These are phyloP conservation scores for Evernia prunastri DNA, from an alignment of 495 filamentous ascomycete species.

Conservation along the genomic window DNA sequence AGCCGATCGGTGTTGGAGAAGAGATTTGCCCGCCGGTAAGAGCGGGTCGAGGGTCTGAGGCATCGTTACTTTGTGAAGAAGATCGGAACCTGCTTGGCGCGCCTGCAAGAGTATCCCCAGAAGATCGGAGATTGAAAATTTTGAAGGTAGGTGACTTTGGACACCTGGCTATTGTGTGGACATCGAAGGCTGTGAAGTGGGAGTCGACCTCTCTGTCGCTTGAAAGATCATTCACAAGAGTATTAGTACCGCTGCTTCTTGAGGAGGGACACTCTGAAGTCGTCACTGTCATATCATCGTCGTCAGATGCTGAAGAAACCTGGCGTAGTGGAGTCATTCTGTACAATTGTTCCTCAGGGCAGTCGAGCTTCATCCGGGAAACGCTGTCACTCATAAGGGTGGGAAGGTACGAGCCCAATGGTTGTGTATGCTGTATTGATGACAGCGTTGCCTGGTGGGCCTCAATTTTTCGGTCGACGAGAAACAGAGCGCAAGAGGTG, in stretches of 20 bases:
- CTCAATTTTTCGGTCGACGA: constrained; percentile 8
- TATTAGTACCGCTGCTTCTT: constrained; percentile 13
- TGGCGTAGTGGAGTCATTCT: constrained; percentile 2
- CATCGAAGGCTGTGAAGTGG: background rate
- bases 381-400: background rate
- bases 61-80: background rate
- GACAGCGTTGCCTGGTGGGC: background rate
- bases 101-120: background rate
- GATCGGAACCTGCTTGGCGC: background rate
- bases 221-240: background rate
- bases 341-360: background rate
- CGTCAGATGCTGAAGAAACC: constrained; percentile 11
- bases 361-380: background rate
- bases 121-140: background rate
- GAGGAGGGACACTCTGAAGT: background rate
- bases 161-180: background rate
- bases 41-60: background rate
- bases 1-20: constrained; percentile 2
- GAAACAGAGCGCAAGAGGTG: constrained; percentile 3
- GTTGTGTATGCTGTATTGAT: background rate
- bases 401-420: background rate
- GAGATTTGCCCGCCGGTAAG: background rate
- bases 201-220: constrained; percentile 8
- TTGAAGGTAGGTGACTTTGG: background rate
- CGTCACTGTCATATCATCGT: background rate